These are phyloP conservation scores for Starmerella davenportii DNA, from an alignment of 805 yeast species.

Conservation along the genomic window DNA sequence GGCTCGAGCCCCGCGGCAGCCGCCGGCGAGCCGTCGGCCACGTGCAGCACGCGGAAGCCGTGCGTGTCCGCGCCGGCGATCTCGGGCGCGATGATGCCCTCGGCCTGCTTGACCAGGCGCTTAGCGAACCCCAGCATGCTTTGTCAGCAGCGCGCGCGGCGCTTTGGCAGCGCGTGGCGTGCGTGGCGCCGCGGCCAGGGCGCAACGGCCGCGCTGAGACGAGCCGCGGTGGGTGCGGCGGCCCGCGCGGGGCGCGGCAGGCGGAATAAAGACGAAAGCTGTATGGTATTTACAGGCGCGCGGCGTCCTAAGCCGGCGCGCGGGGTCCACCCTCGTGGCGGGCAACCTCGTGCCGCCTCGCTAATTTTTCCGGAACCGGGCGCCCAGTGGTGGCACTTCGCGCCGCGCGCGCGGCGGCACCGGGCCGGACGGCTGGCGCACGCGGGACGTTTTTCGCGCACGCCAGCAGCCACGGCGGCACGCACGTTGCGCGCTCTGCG, in stretches of 20 bases:
- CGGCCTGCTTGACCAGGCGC: slow-evolving; percentile 35
- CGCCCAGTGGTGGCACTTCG: no score
- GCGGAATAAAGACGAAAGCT: neutral
- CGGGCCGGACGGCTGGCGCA: no score
- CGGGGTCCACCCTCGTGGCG: no score
- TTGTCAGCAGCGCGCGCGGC: neutral
- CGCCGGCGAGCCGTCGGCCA: slow-evolving; percentile 31
- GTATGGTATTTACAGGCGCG: neutral
- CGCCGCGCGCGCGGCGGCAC: no score
- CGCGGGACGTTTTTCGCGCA: no score
- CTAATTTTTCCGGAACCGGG: no score
- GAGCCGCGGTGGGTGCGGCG: neutral
- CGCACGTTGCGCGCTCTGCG: no score
- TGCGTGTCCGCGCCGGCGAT: slow-evolving; percentile 15
- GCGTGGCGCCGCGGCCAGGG: neutral
- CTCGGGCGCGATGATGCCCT: slow-evolving; percentile 23
- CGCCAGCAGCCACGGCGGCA: no score
- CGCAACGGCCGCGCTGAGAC: neutral
- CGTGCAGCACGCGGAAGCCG: slow-evolving; percentile 45
- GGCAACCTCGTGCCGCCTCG: no score
- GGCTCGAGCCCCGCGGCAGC: slow-evolving; percentile 47
- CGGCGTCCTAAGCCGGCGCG: no score
- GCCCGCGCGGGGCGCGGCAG: no score
- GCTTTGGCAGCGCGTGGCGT: no score
- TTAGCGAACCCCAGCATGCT: slow-evolving; percentile 31